phyloP scores from a whole-genome alignment of 768 basidiomycete species.

The Kwoniella pini region DNA sequence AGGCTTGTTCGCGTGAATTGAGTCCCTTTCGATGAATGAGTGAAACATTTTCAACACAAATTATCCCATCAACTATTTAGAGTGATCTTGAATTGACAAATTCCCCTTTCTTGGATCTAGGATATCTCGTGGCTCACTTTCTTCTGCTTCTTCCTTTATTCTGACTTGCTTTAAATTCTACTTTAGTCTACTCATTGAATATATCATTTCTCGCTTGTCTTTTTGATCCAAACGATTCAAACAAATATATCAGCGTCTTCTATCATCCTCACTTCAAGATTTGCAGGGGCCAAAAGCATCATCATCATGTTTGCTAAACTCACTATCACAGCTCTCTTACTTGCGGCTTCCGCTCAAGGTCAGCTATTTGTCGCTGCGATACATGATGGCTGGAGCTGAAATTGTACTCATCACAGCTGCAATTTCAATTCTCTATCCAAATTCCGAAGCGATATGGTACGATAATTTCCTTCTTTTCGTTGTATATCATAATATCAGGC shows the following conservation, averaged over 20 bases:
- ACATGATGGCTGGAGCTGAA: not conserved
- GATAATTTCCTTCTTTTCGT: not conserved
- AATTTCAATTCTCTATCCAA: constrained; percentile 28
- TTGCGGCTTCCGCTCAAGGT: constrained; percentile 15
- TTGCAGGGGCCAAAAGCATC: not conserved
- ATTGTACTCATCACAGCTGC: constrained; percentile 11
- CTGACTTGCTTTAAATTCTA: no score
- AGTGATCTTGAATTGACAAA: no score
- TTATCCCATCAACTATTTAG: no score
- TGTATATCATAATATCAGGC: no score
- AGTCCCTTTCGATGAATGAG: no score
- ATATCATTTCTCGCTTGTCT: no score
- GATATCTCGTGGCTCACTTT: no score
- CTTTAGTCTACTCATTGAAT: no score
- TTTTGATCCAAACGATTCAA: no score
- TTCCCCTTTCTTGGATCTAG: no score
- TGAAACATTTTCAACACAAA: no score
- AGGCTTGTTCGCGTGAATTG: no score
- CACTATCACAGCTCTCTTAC: constrained; percentile 4
- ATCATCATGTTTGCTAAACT: constrained; percentile 10
- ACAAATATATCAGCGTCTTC: not conserved
- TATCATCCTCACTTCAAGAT: not conserved
- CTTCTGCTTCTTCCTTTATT: not conserved
- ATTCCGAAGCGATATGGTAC: constrained; percentile 27
- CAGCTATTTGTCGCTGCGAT: not conserved